phyloP scores from a whole-genome alignment of 2,329 filamentous ascomycete genomes.

The Fusarium sublunatum region DNA sequence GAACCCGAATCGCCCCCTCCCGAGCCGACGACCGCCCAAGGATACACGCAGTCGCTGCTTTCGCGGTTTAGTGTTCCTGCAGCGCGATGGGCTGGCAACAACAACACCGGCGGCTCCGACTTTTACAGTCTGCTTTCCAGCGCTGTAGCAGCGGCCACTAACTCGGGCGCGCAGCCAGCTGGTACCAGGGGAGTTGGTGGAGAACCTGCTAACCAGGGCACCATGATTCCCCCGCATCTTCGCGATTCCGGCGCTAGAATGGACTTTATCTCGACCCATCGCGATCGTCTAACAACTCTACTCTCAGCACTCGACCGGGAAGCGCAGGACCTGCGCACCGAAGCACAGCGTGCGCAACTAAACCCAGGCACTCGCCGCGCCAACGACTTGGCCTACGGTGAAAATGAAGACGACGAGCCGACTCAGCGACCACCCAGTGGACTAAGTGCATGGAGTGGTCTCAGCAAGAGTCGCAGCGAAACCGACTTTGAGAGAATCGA shows the following conservation, averaged over 20 bases:
- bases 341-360: conserved; percentile 45
- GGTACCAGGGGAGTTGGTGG: conserved; percentile 44
- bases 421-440: conserved; percentile 60
- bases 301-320: conserved; percentile 84
- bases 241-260: conserved; percentile 73
- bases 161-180: conserved; percentile 53
- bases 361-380: conserved; percentile 35
- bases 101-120: conserved; percentile 66
- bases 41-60: conserved; percentile 84
- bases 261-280: conserved; percentile 80
- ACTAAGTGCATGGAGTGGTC: conserved; percentile 62
- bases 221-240: conserved; percentile 77
- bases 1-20: conserved; percentile 54
- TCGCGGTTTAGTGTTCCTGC: conserved; percentile 86
- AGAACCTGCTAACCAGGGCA: conserved; percentile 58
- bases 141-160: conserved; percentile 73
- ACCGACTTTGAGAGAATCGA: conserved; percentile 91
- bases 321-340: conserved; percentile 68
- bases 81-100: conserved; percentile 66
- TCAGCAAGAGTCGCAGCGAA: conserved; percentile 87
- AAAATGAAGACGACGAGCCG: conserved; percentile 49
- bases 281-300: conserved; percentile 79
- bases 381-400: conserved; percentile 43
- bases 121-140: conserved; percentile 82
- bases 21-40: conserved; percentile 54